Evolutionary conservation across 768 basidiomycete species (phyloP).

Genomic region (Pleurotus tuber-regium): DNA sequence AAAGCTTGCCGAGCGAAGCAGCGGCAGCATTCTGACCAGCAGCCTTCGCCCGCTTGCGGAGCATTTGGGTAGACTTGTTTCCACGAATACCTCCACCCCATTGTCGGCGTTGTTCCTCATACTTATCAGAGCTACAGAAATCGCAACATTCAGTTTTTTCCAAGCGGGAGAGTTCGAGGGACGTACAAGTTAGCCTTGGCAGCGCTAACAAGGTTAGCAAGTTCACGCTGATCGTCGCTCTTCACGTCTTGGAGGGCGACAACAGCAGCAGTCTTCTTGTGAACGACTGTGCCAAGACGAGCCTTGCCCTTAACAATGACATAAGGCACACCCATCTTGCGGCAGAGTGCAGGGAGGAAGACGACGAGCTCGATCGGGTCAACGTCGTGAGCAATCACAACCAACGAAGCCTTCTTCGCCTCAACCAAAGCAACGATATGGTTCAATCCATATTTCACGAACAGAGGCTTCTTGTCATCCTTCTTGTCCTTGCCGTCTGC

Average conservation of each 20-base stretch:
- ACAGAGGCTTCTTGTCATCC: conserved; percentile 90
- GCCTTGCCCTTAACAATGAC: conserved; percentile 99
- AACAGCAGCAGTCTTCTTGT: conserved; percentile 97
- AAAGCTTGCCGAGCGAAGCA: conserved; percentile 64
- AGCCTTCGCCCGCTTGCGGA: conserved; percentile 92
- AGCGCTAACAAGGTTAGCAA: conserved; percentile 88
- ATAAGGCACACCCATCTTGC: conserved; percentile 99
- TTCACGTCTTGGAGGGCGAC: conserved; percentile 91
- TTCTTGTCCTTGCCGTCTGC: conserved; percentile 77
- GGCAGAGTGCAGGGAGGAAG: conserved; percentile 96
- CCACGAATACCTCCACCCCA: conserved; percentile 98
- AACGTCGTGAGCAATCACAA: conserved; percentile 96
- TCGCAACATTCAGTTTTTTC: conserved; percentile 10
- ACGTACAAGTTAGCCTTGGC: conserved; percentile 97
- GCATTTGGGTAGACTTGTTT: conserved; percentile 91
- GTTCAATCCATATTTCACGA: conserved; percentile 96
- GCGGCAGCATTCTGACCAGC: conserved; percentile 64
- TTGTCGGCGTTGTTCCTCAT: conserved; percentile 84
- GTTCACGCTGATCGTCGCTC: conserved; percentile 91
- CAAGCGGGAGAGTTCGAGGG: background rate
- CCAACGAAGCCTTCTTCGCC: conserved; percentile 95
- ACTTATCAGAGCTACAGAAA: conserved; percentile 73
- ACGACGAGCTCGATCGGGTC: conserved; percentile 99
- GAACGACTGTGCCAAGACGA: conserved; percentile 94
- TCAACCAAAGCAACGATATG: conserved; percentile 94